Evolutionary conservation across 257 asterid species (phyloP), one percentile per base, ranked within the genome.

Genomic region (Ajuga chamaepitys): DNA sequence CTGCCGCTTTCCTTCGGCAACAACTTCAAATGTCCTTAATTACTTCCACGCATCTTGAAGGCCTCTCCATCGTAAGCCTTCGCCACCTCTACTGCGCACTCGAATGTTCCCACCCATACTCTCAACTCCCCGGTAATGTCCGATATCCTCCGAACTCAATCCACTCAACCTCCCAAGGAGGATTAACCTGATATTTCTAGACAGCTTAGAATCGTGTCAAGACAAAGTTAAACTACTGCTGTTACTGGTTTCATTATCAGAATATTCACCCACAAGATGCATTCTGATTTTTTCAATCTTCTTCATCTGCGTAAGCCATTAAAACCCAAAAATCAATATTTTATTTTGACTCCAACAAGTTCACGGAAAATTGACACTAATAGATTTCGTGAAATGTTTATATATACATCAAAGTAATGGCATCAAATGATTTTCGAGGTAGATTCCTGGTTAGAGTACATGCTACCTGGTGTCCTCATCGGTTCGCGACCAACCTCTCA

Each of bases 41-140:
- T 82, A 41, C 85, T 75, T 20, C 95, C 86, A 0, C 95, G 88
- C 77, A 86, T 74, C 53, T 55, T 70, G 48, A 80, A 86, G 5
- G 90, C 90, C 0, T 88, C 88, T 51, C 75, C 73, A 7, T 86
- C 90, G 18, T 86, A 86, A 9, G 88, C 95, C 66, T 60, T 81
- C 0, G 95, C 95, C 0, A 88, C 95, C 20, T 81, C 85, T 28
- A 72, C 37, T 4, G 86, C 83, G 1, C 78, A 75, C 21, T 80
- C 78, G 65, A 77, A 86, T 0, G 95, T 86, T 12, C 95, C 90
- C 0, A 86, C 74, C 91, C 91, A 84, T 10, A 82, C 79, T 9
- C 86, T 77, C 0, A 80, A 77, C 78, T 4, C 82, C 82, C 28
- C 78, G 45, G 64, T 73, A 77, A 14, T 47, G 73, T 28, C 42